Evolutionary conservation across 768 basidiomycete species (phyloP).

Genomic region (Russula vinacea): DNA sequence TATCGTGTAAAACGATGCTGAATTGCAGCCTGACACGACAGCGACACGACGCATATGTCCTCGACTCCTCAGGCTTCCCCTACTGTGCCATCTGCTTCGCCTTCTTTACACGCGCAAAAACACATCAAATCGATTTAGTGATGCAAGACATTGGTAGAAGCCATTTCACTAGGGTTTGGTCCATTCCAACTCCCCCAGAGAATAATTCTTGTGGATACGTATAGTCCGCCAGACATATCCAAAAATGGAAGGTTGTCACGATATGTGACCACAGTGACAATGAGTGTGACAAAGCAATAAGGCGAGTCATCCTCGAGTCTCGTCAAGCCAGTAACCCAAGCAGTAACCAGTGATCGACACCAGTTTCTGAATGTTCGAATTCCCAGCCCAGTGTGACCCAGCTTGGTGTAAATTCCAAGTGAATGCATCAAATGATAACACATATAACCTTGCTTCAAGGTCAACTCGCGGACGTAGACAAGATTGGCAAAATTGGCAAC

Average conservation of each 20-base stretch:
- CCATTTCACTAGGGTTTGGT: too few relatives aligned
- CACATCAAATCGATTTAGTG: background rate
- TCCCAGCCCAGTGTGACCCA: constrained; percentile 21
- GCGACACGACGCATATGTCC: background rate
- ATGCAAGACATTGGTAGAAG: background rate
- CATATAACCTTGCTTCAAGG: constrained; percentile 16
- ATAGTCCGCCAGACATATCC: background rate
- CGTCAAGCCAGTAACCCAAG: background rate
- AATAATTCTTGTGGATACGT: background rate
- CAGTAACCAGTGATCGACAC: constrained; percentile 1
- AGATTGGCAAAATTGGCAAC: background rate
- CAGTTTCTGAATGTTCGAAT: constrained; percentile 13
- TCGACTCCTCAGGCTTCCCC: background rate
- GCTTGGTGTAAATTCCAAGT: constrained; percentile 2
- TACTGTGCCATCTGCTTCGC: background rate
- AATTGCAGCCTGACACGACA: background rate
- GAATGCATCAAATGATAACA: constrained; percentile 16
- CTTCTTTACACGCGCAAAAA: background rate
- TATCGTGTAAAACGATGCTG: background rate
- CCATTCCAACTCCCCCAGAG: background rate
- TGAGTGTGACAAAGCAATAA: constrained; percentile 1
- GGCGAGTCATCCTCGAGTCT: constrained; percentile 19
- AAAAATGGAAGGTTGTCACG: background rate
- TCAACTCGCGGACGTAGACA: background rate
- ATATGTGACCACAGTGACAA: background rate